Evolutionary conservation across 2,329 filamentous ascomycete species (phyloP).

Genomic region (Amylocarpus encephaloides): DNA sequence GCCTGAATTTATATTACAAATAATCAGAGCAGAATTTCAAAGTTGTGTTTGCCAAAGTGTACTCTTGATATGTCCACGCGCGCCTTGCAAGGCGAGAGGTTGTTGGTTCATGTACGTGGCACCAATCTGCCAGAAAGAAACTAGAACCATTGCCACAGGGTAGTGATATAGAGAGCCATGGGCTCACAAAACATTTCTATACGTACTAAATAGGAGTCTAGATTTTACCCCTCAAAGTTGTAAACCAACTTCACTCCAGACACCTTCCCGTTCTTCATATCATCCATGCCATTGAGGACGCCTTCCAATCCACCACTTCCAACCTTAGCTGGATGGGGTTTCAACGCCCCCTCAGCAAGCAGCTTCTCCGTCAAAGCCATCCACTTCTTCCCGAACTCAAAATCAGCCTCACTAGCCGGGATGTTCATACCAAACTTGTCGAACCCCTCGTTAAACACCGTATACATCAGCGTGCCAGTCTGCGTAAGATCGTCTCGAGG

Average conservation of each 20-base stretch:
- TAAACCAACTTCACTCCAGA: slow-evolving; percentile 39
- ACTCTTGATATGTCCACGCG: no score
- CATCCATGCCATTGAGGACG: slow-evolving; percentile 12
- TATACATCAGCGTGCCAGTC: slow-evolving; percentile 10
- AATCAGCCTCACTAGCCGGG: slow-evolving; percentile 10
- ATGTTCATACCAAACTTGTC: slow-evolving; percentile 2
- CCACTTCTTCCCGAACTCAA: slow-evolving; percentile 15
- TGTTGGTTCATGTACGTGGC: no score
- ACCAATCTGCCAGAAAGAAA: no score
- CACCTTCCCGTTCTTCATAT: slow-evolving; percentile 20
- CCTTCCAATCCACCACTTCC: slow-evolving; percentile 14
- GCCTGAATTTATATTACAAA: no score
- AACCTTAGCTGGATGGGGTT: slow-evolving; percentile 23
- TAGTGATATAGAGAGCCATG: no score
- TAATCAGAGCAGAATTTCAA: no score
- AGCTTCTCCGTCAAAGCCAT: slow-evolving; percentile 11
- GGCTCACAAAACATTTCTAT: no score
- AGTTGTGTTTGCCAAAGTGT: no score
- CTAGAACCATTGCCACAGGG: no score
- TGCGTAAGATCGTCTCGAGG: slow-evolving; percentile 8
- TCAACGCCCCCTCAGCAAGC: slow-evolving; percentile 13
- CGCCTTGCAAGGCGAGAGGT: no score
- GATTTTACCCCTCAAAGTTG: slow-evolving; percentile 2
- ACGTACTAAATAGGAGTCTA: no score
- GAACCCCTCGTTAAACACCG: slow-evolving; percentile 9